phyloP scores from a whole-genome alignment of 257 asterid species.

The Rauvolfia tetraphylla region DNA sequence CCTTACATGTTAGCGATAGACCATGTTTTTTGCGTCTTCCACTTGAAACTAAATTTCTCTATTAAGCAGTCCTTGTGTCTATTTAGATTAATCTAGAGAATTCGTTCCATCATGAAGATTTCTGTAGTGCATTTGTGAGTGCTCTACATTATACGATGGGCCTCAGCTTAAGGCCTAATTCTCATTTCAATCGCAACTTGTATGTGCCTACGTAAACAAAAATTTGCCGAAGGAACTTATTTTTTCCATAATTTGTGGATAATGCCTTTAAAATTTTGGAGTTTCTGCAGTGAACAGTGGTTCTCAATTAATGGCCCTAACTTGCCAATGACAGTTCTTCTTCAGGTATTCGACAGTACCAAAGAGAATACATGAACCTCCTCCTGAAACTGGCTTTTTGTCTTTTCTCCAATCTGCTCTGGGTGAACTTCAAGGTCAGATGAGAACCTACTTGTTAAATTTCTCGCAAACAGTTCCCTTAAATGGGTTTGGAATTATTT shows the following conservation, averaged over 20 bases:
- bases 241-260: neutral
- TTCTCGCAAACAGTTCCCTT: neutral
- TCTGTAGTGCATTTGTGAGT: neutral
- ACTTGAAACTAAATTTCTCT: neutral
- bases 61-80: neutral
- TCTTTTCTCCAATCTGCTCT: constrained; percentile 54
- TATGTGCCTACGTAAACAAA: neutral
- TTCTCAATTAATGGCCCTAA: constrained; percentile 25
- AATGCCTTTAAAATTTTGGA: constrained; percentile 18
- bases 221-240: neutral
- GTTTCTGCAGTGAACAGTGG: constrained; percentile 12
- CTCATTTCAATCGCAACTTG: neutral
- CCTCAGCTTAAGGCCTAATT: neutral
- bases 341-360: constrained; percentile 72
- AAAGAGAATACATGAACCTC: constrained; percentile 23
- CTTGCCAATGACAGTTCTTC: constrained; percentile 52
- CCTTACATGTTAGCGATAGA: neutral
- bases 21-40: neutral
- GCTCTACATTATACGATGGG: too few relatives aligned
- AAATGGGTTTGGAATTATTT: neutral
- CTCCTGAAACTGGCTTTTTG: constrained; percentile 32
- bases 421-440: constrained; percentile 57
- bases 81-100: neutral
- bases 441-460: neutral
- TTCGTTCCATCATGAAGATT: neutral